A percentile compares a stretch with the other conserved stretches of the same genome.
Conservation (phyloP, 192 early-diverging fungal species). For the Pilaira anomala region DNA sequence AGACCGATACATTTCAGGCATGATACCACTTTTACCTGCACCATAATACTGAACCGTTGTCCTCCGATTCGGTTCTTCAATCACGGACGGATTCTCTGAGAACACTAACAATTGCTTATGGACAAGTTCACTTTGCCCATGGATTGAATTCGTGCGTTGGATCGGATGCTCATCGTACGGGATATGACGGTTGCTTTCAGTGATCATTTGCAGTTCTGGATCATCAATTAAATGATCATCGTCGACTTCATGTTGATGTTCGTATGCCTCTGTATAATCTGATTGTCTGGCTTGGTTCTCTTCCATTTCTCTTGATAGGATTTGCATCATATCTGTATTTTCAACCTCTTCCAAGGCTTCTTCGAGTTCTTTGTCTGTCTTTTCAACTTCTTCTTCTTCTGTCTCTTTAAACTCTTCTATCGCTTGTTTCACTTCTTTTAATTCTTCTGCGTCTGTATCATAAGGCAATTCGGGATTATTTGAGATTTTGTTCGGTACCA, state of each 20-base stretch:
- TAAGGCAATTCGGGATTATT: not conserved
- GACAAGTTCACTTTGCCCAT: not conserved
- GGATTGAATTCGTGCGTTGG: not conserved
- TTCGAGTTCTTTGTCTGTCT: not conserved
- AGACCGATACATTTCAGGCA: not conserved
- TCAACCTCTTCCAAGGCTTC: not conserved
- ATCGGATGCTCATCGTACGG: slow-evolving; percentile 4
- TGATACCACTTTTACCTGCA: slow-evolving; percentile 12
- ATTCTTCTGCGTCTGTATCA: not conserved
- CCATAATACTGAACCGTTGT: slow-evolving; percentile 22
- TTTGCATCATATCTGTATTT: slow-evolving; percentile 4
- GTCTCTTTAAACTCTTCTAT: not conserved
- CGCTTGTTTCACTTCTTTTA: not conserved
- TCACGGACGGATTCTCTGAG: slow-evolving; percentile 13
- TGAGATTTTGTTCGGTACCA: not conserved
- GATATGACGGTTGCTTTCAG: slow-evolving; percentile 31
- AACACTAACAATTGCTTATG: slow-evolving; percentile 20
- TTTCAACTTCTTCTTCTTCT: not conserved
- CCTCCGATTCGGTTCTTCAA: slow-evolving; percentile 9
- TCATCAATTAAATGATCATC: slow-evolving; percentile 1
- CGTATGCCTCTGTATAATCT: not conserved
- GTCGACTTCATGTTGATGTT: not conserved
- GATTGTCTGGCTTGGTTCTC: slow-evolving; percentile 1
- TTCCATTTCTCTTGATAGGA: slow-evolving; percentile 18
- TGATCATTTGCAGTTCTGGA: slow-evolving; percentile 20